These are phyloP conservation scores for Globisporangium middletonii DNA, from an alignment of 352 stramenopile species.

Conservation along the genomic window DNA sequence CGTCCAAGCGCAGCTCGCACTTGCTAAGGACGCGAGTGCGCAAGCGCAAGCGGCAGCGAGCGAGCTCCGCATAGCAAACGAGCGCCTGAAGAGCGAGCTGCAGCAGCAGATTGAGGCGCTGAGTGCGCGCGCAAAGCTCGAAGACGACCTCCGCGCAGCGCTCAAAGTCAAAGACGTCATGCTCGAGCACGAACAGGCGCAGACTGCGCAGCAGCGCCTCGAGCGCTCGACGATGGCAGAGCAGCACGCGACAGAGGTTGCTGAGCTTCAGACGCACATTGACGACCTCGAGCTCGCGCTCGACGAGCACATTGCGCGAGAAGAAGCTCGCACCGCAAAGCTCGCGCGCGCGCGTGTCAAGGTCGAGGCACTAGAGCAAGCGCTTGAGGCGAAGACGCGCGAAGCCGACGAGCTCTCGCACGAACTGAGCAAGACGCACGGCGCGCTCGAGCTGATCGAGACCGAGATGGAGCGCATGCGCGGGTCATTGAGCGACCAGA, in stretches of 20 bases:
- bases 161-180: constrained; percentile 74
- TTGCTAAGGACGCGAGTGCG: constrained; percentile 17
- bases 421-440: constrained; percentile 42
- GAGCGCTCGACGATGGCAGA: constrained; percentile 24
- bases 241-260: constrained; percentile 45
- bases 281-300: constrained; percentile 56
- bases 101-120: constrained; percentile 15
- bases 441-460: constrained; percentile 58
- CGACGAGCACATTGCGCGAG: constrained; percentile 49
- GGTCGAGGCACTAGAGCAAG: constrained; percentile 19
- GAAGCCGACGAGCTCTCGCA: constrained; percentile 21
- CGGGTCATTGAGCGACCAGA: constrained; percentile 41
- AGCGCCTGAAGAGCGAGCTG: constrained; percentile 21
- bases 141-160: constrained; percentile 46
- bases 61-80: constrained; percentile 13
- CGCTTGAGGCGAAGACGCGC: constrained; percentile 7
- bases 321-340: constrained; percentile 26
- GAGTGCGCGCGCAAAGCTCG: constrained; percentile 28
- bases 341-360: constrained; percentile 18
- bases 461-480: constrained; percentile 67
- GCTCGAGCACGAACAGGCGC: constrained; percentile 54
- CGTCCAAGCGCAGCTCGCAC: constrained; percentile 25
- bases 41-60: constrained; percentile 21
- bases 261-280: constrained; percentile 40
- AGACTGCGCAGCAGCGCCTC: constrained; percentile 35